phyloP scores from a whole-genome alignment of 78 protist species.

The Parvularia atlantis region DNA sequence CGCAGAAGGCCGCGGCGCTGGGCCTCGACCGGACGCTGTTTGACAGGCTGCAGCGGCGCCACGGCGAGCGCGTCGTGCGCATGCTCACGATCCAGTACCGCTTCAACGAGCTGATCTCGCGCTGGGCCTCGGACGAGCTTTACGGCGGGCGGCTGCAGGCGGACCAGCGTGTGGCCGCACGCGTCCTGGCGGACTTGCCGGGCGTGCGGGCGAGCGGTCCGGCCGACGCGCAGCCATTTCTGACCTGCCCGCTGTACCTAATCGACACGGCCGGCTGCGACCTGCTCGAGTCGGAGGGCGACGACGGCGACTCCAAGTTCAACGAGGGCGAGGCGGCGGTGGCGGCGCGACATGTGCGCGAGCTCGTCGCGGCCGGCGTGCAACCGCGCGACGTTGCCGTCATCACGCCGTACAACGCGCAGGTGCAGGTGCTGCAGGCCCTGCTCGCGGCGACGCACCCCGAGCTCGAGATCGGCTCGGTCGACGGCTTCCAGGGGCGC shows the following conservation, averaged over 20 bases:
- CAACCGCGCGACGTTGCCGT: constrained; percentile 13
- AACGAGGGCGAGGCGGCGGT: constrained; percentile 41
- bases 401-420: constrained; percentile 63
- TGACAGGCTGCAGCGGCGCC: constrained; percentile 2
- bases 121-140: constrained; percentile 32
- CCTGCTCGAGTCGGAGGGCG: constrained; percentile 10
- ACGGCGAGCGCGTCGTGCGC: background rate
- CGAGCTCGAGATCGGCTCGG: constrained; percentile 47
- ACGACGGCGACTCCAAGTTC: background rate
- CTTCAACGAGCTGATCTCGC: constrained; percentile 32
- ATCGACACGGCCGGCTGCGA: constrained; percentile 30
- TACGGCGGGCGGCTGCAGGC: constrained; percentile 37
- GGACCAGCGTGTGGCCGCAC: constrained; percentile 16
- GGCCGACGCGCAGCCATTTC: background rate
- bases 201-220: background rate
- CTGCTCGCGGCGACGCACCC: background rate
- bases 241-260: background rate
- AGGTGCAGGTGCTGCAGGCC: constrained; percentile 7
- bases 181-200: constrained; percentile 5
- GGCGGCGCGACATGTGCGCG: constrained; percentile 9
- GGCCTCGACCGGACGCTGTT: constrained; percentile 16
- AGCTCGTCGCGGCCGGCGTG: constrained; percentile 22
- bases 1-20: background rate
- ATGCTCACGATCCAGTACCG: constrained; percentile 60
- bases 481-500: constrained; percentile 67